Conservation (phyloP, 1,284 basidiomycete species). For the Leccinum pachyderme region DNA sequence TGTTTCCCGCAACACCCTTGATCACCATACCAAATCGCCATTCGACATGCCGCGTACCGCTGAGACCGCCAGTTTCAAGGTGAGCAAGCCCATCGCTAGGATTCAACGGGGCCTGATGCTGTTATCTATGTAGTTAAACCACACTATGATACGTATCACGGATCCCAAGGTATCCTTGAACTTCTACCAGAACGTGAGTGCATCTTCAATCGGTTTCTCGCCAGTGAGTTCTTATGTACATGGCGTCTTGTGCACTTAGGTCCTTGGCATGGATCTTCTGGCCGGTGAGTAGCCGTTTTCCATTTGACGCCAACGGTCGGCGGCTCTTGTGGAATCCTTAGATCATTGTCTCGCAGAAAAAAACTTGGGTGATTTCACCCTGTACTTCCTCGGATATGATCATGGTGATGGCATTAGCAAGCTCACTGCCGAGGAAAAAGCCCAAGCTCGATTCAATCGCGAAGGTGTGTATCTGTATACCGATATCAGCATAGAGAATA, state of each 20-base stretch:
- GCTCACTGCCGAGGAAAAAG: conserved; percentile 49
- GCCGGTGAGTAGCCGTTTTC: conserved; percentile 40
- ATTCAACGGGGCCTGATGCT: conserved; percentile 1
- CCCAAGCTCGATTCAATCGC: conserved; percentile 48
- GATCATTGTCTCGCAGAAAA: conserved; percentile 38
- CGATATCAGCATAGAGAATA: background rate
- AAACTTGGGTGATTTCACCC: conserved; percentile 60
- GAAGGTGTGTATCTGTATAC: conserved; percentile 48
- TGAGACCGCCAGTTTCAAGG: conserved; percentile 68
- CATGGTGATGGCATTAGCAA: conserved; percentile 43
- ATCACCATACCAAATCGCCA: conserved; percentile 10
- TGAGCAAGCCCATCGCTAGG: conserved; percentile 19
- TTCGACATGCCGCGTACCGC: conserved; percentile 57
- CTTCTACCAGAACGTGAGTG: conserved; percentile 70
- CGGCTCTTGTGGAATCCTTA: background rate
- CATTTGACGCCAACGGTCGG: background rate
- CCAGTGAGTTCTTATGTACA: conserved; percentile 4
- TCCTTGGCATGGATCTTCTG: conserved; percentile 87
- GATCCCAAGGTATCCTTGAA: conserved; percentile 78
- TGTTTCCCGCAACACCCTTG: background rate
- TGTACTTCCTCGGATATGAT: conserved; percentile 83
- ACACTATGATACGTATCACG: conserved; percentile 89
- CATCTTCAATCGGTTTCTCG: background rate
- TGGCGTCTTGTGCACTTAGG: conserved; percentile 34
- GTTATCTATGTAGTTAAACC: conserved; percentile 63